phyloP scores from a whole-genome alignment of 2,329 filamentous ascomycete genomes.

The Colletotrichum musae region DNA sequence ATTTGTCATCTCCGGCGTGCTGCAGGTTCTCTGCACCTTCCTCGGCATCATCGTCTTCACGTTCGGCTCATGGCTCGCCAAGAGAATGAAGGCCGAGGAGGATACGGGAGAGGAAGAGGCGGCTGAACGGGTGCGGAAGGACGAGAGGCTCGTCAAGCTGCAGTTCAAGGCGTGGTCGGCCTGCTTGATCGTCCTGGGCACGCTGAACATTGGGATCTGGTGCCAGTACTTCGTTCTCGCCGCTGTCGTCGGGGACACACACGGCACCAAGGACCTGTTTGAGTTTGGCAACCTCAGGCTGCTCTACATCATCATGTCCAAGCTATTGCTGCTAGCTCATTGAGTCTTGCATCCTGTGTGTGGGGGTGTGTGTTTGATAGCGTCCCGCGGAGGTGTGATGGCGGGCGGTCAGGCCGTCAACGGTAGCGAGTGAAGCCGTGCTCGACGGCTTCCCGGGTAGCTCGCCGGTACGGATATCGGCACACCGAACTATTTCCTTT shows the following conservation, averaged over 20 bases:
- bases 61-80: neutral
- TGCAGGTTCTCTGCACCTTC: neutral
- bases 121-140: too few relatives aligned
- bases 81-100: neutral
- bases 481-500: neutral
- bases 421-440: neutral
- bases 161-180: neutral
- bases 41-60: neutral
- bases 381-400: neutral
- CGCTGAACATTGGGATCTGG: neutral
- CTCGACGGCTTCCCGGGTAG: neutral
- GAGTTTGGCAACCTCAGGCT: conserved; percentile 1
- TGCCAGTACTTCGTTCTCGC: conserved; percentile 8
- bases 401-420: too few relatives aligned
- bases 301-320: conserved; percentile 5
- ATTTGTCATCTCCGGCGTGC: neutral
- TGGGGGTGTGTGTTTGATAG: neutral
- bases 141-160: neutral
- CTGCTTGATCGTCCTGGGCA: neutral
- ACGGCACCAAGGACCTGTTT: neutral
- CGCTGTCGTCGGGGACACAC: conserved; percentile 6
- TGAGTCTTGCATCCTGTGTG: neutral
- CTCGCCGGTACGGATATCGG: neutral
- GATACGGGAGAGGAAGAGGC: neutral
- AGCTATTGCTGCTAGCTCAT: neutral